phyloP scores from a whole-genome alignment of 2,329 filamentous ascomycete genomes.

The Fusarium concolor region DNA sequence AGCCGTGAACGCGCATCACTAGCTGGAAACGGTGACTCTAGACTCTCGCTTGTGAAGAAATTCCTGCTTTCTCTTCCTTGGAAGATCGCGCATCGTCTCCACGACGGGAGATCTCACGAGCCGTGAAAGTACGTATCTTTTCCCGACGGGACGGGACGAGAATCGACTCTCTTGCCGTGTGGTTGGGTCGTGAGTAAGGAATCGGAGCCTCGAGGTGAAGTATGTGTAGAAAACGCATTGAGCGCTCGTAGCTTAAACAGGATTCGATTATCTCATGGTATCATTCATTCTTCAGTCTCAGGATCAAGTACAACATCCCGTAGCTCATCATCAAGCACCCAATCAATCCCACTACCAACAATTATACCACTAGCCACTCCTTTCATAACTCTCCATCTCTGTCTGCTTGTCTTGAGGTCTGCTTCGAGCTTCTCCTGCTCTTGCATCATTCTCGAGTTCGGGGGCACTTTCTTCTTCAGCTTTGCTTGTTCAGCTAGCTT shows the following conservation, averaged over 20 bases:
- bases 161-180: neutral
- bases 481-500: constrained; percentile 69
- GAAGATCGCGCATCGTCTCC: constrained; percentile 12
- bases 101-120: constrained; percentile 16
- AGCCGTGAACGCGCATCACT: constrained; percentile 34
- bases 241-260: neutral
- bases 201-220: neutral
- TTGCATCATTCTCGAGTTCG: constrained; percentile 62
- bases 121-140: constrained; percentile 30
- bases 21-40: constrained; percentile 22
- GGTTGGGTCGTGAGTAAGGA: constrained; percentile 2
- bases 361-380: constrained; percentile 82
- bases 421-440: constrained; percentile 69
- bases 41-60: neutral
- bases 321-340: constrained; percentile 76
- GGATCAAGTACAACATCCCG: constrained; percentile 78
- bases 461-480: constrained; percentile 63
- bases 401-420: constrained; percentile 70
- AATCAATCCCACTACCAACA: constrained; percentile 84
- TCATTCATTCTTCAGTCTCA: constrained; percentile 58
- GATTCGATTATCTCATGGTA: neutral
- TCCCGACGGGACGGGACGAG: constrained; percentile 21
- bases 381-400: constrained; percentile 80
- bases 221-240: neutral
- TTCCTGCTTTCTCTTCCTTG: neutral